phyloP scores from a whole-genome alignment of 2,329 filamentous ascomycete genomes.

The Fusarium compactum region DNA sequence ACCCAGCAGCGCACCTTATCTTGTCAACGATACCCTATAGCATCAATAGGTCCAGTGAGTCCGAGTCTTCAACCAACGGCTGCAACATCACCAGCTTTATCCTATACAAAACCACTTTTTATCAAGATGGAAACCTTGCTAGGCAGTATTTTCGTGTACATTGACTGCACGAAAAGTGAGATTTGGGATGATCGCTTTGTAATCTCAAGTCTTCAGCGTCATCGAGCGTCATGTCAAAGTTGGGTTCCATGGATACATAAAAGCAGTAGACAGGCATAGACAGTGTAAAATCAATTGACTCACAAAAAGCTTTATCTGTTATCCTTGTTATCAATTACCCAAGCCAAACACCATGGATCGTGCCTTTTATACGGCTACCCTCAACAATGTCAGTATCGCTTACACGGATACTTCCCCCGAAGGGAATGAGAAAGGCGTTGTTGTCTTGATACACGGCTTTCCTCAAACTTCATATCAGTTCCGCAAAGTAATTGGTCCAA shows the following conservation, averaged over 20 bases:
- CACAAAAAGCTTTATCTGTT: too few species aligned
- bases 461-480: slow-evolving; percentile 30
- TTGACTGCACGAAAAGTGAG: background rate
- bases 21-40: background rate
- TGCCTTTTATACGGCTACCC: slow-evolving; percentile 9
- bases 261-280: background rate
- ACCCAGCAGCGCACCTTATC: background rate
- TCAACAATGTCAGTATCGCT: slow-evolving; percentile 13
- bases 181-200: slow-evolving; percentile 4
- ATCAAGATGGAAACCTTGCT: background rate
- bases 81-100: background rate
- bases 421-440: slow-evolving; percentile 3
- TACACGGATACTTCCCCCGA: slow-evolving; percentile 17
- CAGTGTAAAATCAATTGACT: background rate
- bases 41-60: background rate
- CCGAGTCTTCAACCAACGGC: background rate
- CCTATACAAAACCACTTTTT: background rate
- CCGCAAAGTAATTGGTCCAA: slow-evolving; percentile 12
- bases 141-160: background rate
- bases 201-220: slow-evolving; percentile 24
- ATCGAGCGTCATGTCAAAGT: slow-evolving; percentile 23
- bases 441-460: slow-evolving; percentile 24
- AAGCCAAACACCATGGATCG: slow-evolving; percentile 4
- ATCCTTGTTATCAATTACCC: too few species aligned
- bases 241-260: background rate